Conservation (phyloP, 805 yeast species). For the Myxozyma kluyveri region DNA sequence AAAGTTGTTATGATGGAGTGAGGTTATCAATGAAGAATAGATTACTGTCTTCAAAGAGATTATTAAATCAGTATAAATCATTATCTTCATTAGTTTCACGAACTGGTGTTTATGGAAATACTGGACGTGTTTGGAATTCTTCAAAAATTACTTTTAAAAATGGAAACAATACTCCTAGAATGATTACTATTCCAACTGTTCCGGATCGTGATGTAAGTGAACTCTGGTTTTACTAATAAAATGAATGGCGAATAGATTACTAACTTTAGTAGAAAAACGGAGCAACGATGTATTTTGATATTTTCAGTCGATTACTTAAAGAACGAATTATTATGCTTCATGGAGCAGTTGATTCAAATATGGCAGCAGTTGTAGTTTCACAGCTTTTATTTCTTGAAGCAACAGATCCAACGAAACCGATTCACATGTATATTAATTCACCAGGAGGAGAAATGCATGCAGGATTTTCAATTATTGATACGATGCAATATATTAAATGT, state of each 20-base stretch:
- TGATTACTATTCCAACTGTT: conserved; percentile 24
- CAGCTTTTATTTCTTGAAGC: conserved; percentile 34
- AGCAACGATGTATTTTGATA: conserved; percentile 24
- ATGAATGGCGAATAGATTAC: neutral
- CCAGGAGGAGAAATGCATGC: conserved; percentile 41
- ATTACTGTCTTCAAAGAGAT: too few species aligned
- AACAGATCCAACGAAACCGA: conserved; percentile 27
- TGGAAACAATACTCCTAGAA: conserved; percentile 2
- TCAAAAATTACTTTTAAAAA: neutral
- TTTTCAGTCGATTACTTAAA: conserved; percentile 29
- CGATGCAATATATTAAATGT: conserved; percentile 39
- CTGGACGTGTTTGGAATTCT: too few species aligned
- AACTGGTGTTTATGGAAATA: too few species aligned
- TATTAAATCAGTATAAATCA: too few species aligned
- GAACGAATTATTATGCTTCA: conserved; percentile 36
- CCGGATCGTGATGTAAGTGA: conserved; percentile 22
- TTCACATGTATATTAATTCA: conserved; percentile 36
- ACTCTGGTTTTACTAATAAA: neutral
- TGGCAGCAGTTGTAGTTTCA: conserved; percentile 35
- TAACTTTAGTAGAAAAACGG: conserved; percentile 15
- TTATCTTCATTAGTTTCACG: too few species aligned
- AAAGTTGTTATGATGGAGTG: too few species aligned
- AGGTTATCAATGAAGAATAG: too few species aligned
- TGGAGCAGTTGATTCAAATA: conserved; percentile 34
- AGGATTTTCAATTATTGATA: conserved; percentile 40